A percentile compares a stretch with the other conserved stretches of the same genome.
phyloP scores from a whole-genome alignment of 129 eudicot genomes.

The Centella asiatica region DNA sequence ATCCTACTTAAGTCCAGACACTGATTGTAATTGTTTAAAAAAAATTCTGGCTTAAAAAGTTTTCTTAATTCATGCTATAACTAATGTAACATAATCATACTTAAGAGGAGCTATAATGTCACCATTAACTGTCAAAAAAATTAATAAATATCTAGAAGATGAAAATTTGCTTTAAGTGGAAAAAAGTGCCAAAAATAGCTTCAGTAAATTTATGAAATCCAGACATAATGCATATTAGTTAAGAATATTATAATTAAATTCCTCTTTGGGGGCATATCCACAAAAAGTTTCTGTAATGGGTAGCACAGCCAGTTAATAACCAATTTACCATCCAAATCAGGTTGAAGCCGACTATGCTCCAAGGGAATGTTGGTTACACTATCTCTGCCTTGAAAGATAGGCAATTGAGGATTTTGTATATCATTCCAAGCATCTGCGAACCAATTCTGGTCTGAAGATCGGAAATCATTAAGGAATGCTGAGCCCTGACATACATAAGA shows the following conservation, averaged over 20 bases:
- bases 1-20: not conserved
- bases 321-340: constrained; percentile 54
- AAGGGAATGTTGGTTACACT: constrained; percentile 30
- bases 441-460: constrained; percentile 58
- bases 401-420: constrained; percentile 66
- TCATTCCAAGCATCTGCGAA: constrained; percentile 86
- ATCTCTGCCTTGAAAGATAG: constrained; percentile 37
- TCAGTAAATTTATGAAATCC: too few relatives aligned
- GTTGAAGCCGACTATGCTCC: constrained; percentile 40
- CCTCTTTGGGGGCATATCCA: not conserved
- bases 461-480: constrained; percentile 65
- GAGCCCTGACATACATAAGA: constrained; percentile 46
- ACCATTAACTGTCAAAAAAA: too few relatives aligned
- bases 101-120: too few relatives aligned
- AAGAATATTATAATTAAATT: not conserved
- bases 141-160: too few relatives aligned
- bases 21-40: not conserved
- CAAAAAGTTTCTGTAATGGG: not conserved
- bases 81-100: too few relatives aligned
- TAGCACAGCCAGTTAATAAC: not conserved
- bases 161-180: too few relatives aligned
- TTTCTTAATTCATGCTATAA: too few relatives aligned
- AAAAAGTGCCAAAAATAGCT: too few relatives aligned
- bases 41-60: too few relatives aligned
- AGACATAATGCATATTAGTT: too few relatives aligned